phyloP scores from a whole-genome alignment of 2,329 filamentous ascomycete species.

The Tolypocladium capitatum region DNA sequence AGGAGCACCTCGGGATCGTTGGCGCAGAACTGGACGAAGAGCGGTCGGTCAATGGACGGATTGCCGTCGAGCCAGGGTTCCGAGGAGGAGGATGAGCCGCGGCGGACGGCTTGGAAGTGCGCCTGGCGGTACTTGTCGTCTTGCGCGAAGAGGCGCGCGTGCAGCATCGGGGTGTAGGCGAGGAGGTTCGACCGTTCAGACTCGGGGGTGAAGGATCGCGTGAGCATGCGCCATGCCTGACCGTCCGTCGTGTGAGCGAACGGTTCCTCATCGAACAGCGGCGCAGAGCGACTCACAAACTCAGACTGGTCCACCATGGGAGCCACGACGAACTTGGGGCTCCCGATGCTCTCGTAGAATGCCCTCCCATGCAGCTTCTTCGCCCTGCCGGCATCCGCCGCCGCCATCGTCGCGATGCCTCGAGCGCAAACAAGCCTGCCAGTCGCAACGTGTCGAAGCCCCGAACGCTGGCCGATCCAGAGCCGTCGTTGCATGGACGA shows the following conservation, averaged over 20 bases:
- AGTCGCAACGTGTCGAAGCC: background rate
- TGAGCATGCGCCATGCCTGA: constrained; percentile 91
- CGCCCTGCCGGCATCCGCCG: constrained; percentile 22
- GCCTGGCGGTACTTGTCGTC: constrained; percentile 61
- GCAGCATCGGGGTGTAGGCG: constrained; percentile 92
- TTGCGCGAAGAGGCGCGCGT: constrained; percentile 77
- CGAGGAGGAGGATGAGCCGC: constrained; percentile 10
- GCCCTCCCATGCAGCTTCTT: constrained; percentile 67
- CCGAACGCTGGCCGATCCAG: background rate
- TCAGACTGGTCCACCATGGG: constrained; percentile 99
- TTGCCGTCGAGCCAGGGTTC: constrained; percentile 71
- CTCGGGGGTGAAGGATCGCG: constrained; percentile 75
- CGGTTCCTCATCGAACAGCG: background rate
- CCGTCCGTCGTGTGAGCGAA: background rate
- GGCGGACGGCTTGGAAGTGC: constrained; percentile 60
- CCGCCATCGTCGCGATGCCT: constrained; percentile 19
- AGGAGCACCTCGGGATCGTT: constrained; percentile 74
- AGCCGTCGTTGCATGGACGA: background rate
- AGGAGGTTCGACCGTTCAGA: constrained; percentile 53
- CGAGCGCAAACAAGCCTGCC: constrained; percentile 2
- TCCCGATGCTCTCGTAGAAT: constrained; percentile 92
- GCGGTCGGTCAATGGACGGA: constrained; percentile 66
- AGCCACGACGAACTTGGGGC: constrained; percentile 78
- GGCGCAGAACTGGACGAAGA: constrained; percentile 94
- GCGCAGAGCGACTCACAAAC: constrained; percentile 52